Evolutionary conservation across 768 basidiomycete genomes (phyloP), one percentile per base, ranked within the genome.

Genomic region (Russula sp.): DNA sequence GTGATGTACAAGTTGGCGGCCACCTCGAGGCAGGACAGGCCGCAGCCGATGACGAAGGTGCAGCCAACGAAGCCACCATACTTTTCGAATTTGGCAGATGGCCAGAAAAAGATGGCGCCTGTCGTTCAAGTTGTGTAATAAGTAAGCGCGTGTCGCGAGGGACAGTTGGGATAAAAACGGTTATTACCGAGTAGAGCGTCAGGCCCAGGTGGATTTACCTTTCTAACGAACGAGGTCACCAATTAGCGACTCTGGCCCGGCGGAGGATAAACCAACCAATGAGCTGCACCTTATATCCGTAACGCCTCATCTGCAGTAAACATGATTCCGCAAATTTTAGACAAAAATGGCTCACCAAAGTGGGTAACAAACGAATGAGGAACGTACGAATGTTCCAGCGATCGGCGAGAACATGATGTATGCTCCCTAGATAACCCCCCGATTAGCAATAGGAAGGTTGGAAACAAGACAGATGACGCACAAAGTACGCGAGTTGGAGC

Each of bases 1-100:
- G 87, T 74, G 65, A 89, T 86, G 73, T 90, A 89, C n/a, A 87
- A 87, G 74, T 91, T 91, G 48, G 88, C 89, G 1, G 88, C 84
- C 18, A 88, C 86, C 73, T 87, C 85, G 49, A 88, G 76, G 35
- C 83, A 81, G 10, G 82, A 77, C 7, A 90, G 78, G 45, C 89
- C 89, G 65, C 84, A 86, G 2, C 84, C 84, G 56, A 85, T 87
- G 53, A 87, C 81, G 70, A 85, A 87, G 1, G 88, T 89, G 71
- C 84, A 85, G 31, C 84, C 84, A 37, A 90, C 85, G 70, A 90
- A 89, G 22, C 87, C 88, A 34, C 83, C 84, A 62, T 87, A 90
- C 68, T 80, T 83, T 57, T 76, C 76, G 70, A 79, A 89, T 68
- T 80, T 83, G 42, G 88, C 87, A 47, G 84, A 86, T 18, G 87